Evolutionary conservation across 2,329 filamentous ascomycete genomes (phyloP).

Genomic region (Paecilomyces niveus): DNA sequence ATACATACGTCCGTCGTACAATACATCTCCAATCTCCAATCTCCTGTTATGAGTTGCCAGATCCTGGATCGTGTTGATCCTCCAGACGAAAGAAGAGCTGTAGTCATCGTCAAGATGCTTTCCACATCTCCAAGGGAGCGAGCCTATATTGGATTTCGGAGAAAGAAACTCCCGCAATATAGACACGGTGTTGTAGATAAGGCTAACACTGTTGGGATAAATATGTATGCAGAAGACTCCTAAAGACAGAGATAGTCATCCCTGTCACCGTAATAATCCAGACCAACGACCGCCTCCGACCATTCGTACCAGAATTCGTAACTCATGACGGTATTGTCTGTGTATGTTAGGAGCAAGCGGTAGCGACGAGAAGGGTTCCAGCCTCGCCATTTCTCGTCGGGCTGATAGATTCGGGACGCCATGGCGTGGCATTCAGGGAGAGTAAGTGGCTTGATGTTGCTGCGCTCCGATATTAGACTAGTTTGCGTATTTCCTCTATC

Average conservation of each 20-base stretch:
- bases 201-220: background rate
- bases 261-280: constrained; percentile 7
- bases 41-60: background rate
- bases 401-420: constrained; percentile 23
- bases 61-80: background rate
- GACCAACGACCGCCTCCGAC: constrained; percentile 13
- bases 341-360: constrained; percentile 50
- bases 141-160: too few relatives aligned
- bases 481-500: constrained; percentile 2
- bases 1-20: background rate
- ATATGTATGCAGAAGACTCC: background rate
- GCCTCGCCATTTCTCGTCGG: constrained; percentile 32
- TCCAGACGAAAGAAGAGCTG: too few relatives aligned
- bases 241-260: background rate
- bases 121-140: too few relatives aligned
- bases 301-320: constrained; percentile 51
- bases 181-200: background rate
- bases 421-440: constrained; percentile 28
- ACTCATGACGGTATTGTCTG: constrained; percentile 50
- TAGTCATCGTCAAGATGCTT: too few relatives aligned
- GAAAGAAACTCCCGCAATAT: background rate
- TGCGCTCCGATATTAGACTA: background rate
- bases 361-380: constrained; percentile 38
- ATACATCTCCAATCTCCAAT: background rate
- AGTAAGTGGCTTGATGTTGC: constrained; percentile 10